Base-by-base conservation (phyloP, 2,329 filamentous ascomycete genomes). In the Orbilia ellipsospora region DNA sequence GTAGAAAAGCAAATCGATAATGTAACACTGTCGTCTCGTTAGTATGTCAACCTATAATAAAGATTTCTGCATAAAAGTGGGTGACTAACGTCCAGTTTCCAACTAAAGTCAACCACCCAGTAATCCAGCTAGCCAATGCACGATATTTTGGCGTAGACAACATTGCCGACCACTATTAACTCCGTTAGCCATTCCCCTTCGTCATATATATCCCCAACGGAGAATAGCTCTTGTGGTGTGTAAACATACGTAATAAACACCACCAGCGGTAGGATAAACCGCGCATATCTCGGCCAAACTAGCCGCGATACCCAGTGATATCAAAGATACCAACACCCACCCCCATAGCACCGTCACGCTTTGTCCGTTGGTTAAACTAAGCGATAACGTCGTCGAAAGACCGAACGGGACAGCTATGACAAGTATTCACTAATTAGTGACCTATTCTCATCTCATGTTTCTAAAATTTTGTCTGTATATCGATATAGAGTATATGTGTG, bases 1-100 rank as follows among this genome's bases (percentile, higher is more conserved):
- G 91, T 92, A 5, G 86, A 87, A 80, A 92, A 92, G 80, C 90
- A 91, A 82, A 92, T 92, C 45, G 85, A 87, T 16, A 88, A 82
- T 0, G 84, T 85, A 16, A 85, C 84, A 26, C 76, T 77, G 42
- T 13, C 18, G 4, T n/a, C 45, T n/a, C 16, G 23, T 52, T 45
- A 48, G 54, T 4, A 8, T 16, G 12, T 16, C 7, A 40, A 2
- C 28, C 20, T 7, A n/a, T 48, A 48, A 18, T 48, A n/a, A 44
- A 5, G 40, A 48, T 48, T 4, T 48, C 16, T 15, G 13, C 8
- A 5, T n/a, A 44, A 48, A 2, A 4, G 44, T 36, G 31, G 5
- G 5, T 36, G 31, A 75, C 75, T 62, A 12, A 77, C 63, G 90
- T 92, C 90, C 90, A 92, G 81, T 92, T 92, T 0, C 90, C 90